Evolutionary conservation across 306 rosid species (phyloP), one percentile per base, ranked within the genome.

Genomic region (Fagus crenata): DNA sequence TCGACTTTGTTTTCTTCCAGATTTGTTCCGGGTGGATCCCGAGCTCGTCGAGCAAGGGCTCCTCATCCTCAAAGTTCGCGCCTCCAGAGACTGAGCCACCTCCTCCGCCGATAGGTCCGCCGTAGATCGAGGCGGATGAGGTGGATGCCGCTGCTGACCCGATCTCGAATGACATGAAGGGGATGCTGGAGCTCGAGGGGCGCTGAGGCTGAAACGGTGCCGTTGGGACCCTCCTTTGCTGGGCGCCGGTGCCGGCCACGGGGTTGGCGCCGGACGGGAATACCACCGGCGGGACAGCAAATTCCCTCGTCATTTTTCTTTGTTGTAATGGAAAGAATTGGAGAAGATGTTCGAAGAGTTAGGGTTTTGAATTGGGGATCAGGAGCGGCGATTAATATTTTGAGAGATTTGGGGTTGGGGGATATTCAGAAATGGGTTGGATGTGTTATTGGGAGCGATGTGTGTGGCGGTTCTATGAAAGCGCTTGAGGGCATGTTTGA

Each of bases 1-100:
- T 89, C 72, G 99, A 89, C 81, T 88, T 90, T 63, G 93, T 84
- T 78, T 96, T 96, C 75, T 86, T 78, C 97, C 97, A 96, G 87
- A 96, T 96, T 86, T 91, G 98, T 28, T 92, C 97, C 0, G 97
- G 98, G 81, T 96, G 99, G 80, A 96, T 96, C 28, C 99, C 98
- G 49, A 96, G 97, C 81, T 96, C 97, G 74, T 96, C 96, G 32
- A 96, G 98, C 35, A 96, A 93, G 14, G 99, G 96, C 36, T 92
- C 99, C 79, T 96, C 99, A 35, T 93, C 97, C 17, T 96, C 99
- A 78, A 96, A 96, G 72, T 75, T 85, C 14, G 80, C 64, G 36
- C 81, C 78, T 7, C 87, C 87, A 4, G 76, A 82, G 17, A 14
- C 81, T 18, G 85, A 85, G n/a, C 89, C 87, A 2, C 81, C 85